phyloP scores from a whole-genome alignment of 345 rosid genomes.

The Gossypium bickii region DNA sequence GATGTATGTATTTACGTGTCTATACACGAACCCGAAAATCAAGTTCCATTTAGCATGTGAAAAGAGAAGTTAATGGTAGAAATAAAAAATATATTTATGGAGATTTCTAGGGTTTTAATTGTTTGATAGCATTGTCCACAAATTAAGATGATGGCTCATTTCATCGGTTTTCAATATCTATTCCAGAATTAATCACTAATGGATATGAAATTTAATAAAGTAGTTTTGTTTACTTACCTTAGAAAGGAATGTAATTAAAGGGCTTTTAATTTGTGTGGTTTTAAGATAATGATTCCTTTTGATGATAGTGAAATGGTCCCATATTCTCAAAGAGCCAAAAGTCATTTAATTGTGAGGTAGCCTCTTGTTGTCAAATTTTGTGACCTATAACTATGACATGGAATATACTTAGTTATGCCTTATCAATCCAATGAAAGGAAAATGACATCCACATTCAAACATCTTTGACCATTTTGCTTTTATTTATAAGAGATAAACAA shows the following conservation, averaged over 20 bases:
- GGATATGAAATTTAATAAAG: constrained; percentile 38
- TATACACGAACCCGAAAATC: background rate
- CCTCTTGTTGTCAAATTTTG: constrained; percentile 32
- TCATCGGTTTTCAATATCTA: constrained; percentile 18
- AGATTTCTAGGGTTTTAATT: background rate
- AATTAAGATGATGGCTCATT: constrained; percentile 20
- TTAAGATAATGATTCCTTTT: constrained; percentile 62
- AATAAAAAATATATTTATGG: background rate
- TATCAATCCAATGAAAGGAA: constrained; percentile 27
- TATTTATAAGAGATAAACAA: background rate
- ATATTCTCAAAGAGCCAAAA: constrained; percentile 30
- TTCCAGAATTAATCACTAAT: constrained; percentile 38
- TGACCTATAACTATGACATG: constrained; percentile 23
- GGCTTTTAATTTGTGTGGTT: constrained; percentile 45
- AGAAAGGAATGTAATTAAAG: constrained; percentile 44
- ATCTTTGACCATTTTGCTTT: background rate
- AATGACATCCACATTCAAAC: constrained; percentile 32
- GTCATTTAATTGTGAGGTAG: constrained; percentile 33
- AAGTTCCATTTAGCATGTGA: constrained; percentile 7
- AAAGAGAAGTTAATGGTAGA: background rate
- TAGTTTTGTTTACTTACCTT: constrained; percentile 48
- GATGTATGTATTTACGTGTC: background rate
- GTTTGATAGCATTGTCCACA: constrained; percentile 27
- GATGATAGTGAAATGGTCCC: constrained; percentile 49
- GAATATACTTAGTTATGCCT: constrained; percentile 40